Percentiles rank a stretch among this genome's conserved stretches.
Evolutionary conservation across 495 filamentous ascomycete genomes (phyloP).

Genomic region (Copromyces sp.): DNA sequence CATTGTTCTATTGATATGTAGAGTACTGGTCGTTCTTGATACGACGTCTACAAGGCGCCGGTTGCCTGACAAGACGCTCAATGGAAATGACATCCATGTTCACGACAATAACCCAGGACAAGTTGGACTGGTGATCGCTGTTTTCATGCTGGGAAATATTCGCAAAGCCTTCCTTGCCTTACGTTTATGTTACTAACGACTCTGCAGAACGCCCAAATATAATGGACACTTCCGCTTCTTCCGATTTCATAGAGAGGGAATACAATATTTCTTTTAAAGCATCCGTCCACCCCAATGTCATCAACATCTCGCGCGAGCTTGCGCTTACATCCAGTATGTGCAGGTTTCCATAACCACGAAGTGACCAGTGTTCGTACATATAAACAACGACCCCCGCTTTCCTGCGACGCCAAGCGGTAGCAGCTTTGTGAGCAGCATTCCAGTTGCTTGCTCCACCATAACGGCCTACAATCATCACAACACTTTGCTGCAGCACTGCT

Average conservation of each 20-base stretch:
- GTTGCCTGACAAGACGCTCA: neutral
- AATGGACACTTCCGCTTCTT: neutral
- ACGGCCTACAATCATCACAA: neutral
- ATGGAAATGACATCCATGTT: too few species aligned
- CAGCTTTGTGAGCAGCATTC: neutral
- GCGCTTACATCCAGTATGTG: neutral
- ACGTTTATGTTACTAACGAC: neutral
- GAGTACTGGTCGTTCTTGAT: neutral
- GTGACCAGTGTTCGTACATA: neutral
- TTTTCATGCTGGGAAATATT: neutral
- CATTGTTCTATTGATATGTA: neutral
- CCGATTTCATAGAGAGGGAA: neutral
- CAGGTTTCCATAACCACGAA: neutral
- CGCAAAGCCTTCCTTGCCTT: neutral
- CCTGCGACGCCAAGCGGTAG: neutral
- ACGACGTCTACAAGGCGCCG: neutral
- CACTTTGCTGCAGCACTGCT: neutral
- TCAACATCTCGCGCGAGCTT: neutral
- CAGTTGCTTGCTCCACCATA: neutral
- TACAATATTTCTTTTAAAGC: neutral
- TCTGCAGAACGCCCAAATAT: neutral
- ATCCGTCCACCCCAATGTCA: neutral
- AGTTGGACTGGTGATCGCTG: neutral
- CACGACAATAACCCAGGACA: neutral
- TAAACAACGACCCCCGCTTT: neutral